These are phyloP conservation scores for Noccaea bulbosa DNA, from an alignment of 345 rosid genomes.

Conservation along the genomic window DNA sequence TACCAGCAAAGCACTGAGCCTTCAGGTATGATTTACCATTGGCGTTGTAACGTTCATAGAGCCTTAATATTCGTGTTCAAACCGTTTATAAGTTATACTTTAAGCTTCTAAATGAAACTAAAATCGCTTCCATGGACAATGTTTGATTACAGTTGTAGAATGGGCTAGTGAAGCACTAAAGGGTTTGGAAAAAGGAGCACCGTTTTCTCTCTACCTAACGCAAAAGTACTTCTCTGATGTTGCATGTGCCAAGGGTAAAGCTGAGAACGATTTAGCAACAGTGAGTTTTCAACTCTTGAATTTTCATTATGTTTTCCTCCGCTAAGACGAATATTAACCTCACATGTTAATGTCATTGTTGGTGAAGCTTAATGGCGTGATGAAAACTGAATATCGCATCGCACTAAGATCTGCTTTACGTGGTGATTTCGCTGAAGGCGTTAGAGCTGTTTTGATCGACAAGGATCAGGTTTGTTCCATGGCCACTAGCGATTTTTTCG, in stretches of 20 bases:
- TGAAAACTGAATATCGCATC: slow-evolving; percentile 88
- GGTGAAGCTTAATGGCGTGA: slow-evolving; percentile 71
- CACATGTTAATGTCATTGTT: background rate
- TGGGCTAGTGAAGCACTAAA: slow-evolving; percentile 92
- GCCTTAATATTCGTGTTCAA: background rate
- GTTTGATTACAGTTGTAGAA: slow-evolving; percentile 55
- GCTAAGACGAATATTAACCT: background rate
- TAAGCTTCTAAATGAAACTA: background rate
- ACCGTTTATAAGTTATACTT: background rate
- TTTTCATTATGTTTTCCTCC: slow-evolving; percentile 6
- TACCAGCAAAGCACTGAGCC: slow-evolving; percentile 65
- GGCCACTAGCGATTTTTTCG: background rate
- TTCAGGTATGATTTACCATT: slow-evolving; percentile 52
- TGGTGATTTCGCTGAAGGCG: slow-evolving; percentile 83
- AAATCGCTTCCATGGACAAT: background rate
- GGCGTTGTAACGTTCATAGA: background rate
- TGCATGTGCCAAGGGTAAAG: slow-evolving; percentile 65
- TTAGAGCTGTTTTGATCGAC: slow-evolving; percentile 91
- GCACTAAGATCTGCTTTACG: slow-evolving; percentile 73
- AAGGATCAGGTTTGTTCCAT: slow-evolving; percentile 77
- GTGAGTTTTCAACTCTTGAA: slow-evolving; percentile 48
- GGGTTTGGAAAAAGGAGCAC: slow-evolving; percentile 82
- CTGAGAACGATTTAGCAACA: slow-evolving; percentile 54
- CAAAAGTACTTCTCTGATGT: slow-evolving; percentile 72
- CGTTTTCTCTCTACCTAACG: slow-evolving; percentile 91